Base-by-base conservation (phyloP, 805 yeast species). In the Yarrowia divulgata region DNA sequence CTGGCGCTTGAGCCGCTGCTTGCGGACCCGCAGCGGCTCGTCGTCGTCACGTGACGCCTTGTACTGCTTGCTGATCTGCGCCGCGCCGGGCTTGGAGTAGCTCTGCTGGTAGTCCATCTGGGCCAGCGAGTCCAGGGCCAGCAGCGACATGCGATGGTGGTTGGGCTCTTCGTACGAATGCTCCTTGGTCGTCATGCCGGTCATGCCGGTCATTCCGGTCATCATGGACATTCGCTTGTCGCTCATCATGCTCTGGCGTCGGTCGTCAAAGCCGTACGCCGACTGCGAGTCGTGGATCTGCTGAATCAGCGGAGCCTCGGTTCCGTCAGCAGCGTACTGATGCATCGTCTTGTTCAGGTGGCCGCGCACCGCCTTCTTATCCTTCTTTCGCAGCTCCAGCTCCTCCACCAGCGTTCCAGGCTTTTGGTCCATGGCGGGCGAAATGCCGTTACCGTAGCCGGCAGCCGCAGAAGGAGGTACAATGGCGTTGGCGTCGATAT, bases 361-460 rank as follows among this genome's bases (percentile, higher is more conserved):
- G 1, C 39, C 57, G 6, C 57, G 46, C 1, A 63, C 68, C 1
- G 74, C 71, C 48, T 67, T 69, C 19, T 75, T 69, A 43, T 77
- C 80, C 29, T 75, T 75, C 68, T 78, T 78, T 37, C 81, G 76
- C 43, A 77, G 73, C 69, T 78, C 81, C 42, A 79, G 71, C 69
- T 79, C 81, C 70, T 78, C 81, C 40, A 79, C 76, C n/a, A 79
- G 71, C 13, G 81, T 77, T 18, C 75, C 75, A 0, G 77, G 74
- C 50, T 73, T 74, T 37, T 58, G 49, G 29, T 19, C 72, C 62
- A 23, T 19, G 49, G n/a, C 57, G 32, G 42, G 71, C 13, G 35
- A n/a, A 23, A 63, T 49, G n/a, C 68, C 68, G 18, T 63, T 49
- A 4, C 68, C 68, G 9, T n/a, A 49, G 1, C 55, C 57, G 9